A percentile compares a stretch with the other conserved stretches of the same genome.
These are phyloP conservation scores for Botrytis medusae DNA, from an alignment of 2,329 filamentous ascomycete species.

Conservation along the genomic window DNA sequence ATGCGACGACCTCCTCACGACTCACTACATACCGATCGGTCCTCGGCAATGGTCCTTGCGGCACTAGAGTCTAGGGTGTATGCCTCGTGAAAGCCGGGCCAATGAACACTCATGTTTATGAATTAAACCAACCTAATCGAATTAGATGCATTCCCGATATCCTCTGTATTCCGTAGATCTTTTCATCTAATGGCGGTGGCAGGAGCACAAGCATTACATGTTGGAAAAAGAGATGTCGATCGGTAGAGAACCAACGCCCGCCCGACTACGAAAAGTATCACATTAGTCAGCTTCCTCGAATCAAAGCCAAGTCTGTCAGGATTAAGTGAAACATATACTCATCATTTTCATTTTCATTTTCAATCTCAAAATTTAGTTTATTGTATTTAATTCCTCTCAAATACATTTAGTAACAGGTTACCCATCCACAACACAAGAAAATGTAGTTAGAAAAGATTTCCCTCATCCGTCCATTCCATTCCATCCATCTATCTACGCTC, in stretches of 20 bases:
- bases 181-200: background rate
- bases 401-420: slow-evolving; percentile 6
- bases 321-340: background rate
- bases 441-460: background rate
- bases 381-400: slow-evolving; percentile 13
- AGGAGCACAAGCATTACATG: background rate
- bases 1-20: too few species aligned
- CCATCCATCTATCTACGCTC: background rate
- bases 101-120: background rate
- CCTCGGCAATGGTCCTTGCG: background rate
- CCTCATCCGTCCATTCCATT: slow-evolving; percentile 12
- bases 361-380: background rate
- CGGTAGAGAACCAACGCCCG: too few species aligned
- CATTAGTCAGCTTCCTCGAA: background rate
- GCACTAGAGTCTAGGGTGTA: too few species aligned
- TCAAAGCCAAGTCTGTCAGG: background rate
- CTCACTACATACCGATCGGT: background rate
- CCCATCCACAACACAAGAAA: slow-evolving; percentile 11
- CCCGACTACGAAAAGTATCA: background rate
- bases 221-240: background rate
- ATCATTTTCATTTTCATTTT: background rate
- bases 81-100: background rate
- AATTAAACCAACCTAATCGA: background rate
- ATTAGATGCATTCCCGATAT: background rate
- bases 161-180: background rate